These are phyloP conservation scores for Thelephora terrestris DNA, from an alignment of 1,284 basidiomycete genomes.

Conservation along the genomic window DNA sequence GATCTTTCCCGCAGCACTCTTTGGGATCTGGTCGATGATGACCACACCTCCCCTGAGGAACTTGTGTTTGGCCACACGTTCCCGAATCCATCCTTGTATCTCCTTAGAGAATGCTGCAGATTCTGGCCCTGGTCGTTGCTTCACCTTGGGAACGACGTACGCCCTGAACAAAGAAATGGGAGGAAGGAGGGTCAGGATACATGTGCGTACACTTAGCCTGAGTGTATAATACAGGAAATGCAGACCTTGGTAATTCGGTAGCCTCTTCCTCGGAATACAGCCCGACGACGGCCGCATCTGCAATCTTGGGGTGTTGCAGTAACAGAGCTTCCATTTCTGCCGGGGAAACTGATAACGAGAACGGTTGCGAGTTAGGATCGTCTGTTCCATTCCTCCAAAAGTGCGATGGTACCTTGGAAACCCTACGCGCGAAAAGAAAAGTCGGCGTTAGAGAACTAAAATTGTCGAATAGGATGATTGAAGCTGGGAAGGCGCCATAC, in stretches of 20 bases:
- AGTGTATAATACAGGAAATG: background rate
- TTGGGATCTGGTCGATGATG: slow-evolving; percentile 48
- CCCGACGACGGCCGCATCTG: slow-evolving; percentile 19
- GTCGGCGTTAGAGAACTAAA: too few relatives aligned
- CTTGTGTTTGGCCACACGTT: slow-evolving; percentile 56
- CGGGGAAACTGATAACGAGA: slow-evolving; percentile 11
- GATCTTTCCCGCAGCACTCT: slow-evolving; percentile 70
- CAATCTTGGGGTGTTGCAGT: slow-evolving; percentile 15
- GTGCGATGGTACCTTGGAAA: slow-evolving; percentile 1
- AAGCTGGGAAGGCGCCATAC: background rate
- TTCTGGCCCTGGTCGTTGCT: slow-evolving; percentile 27
- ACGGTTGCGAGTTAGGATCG: too few relatives aligned
- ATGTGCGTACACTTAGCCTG: too few relatives aligned
- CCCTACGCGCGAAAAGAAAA: background rate
- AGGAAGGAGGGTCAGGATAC: background rate
- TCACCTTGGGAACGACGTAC: slow-evolving; percentile 50
- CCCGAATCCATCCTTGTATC: slow-evolving; percentile 53
- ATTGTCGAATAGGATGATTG: background rate
- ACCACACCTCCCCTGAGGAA: slow-evolving; percentile 55
- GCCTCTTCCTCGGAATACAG: slow-evolving; percentile 28
- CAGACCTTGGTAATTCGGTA: slow-evolving; percentile 68
- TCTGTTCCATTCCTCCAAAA: too few relatives aligned
- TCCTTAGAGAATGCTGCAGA: slow-evolving; percentile 32
- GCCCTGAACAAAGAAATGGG: slow-evolving; percentile 34
- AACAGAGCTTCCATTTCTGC: slow-evolving; percentile 17